Evolutionary conservation across 257 asterid genomes (phyloP), one percentile per base, ranked within the genome.

Genomic region (Nicotiana benthamiana): DNA sequence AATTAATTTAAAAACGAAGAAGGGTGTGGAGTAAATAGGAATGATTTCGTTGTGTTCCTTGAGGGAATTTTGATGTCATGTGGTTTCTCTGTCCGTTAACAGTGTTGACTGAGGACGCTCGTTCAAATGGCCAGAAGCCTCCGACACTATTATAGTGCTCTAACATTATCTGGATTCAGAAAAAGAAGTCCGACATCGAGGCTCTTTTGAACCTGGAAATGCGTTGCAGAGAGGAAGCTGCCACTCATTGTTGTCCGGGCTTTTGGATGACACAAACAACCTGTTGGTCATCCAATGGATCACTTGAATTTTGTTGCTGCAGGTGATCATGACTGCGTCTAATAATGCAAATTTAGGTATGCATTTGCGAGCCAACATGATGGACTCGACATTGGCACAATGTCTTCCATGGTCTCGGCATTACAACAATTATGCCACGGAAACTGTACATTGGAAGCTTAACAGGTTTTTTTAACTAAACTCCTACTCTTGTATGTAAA

Each of bases 21-120:
- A 90, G 86, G 90, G 84, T 85, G 86, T 79, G 79, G 86, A 89
- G 18, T 86, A 84, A 77, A 83, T 80, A 89, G 82, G 86, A 79
- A 82, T 79, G 76, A 74, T 68, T 78, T 52, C 81, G 16, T 59
- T 81, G 66, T 82, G 70, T 84, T 84, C 59, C 59, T 53, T 22
- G 28, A 34, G 81, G 77, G 48, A 36, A 40, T 48, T 17, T 13
- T 28, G 80, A 79, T 83, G 28, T 56, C 51, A 75, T 76, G 51
- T 86, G 64, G 70, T 62, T 75, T 76, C 70, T 13, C 59, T 34
- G 56, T 61, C 60, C 20, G n/a, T 53, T 53, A 53, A 16, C 53
- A 54, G 59, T 16, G 59, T 53, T 53, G 8, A 4, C 20, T 16
- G 59, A 53, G 20, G 59, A 53, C 8, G 8, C n/a, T 16, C 6